Evolutionary conservation across 768 basidiomycete genomes (phyloP), one percentile per base, ranked within the genome.

Genomic region (Lentinula edodes): DNA sequence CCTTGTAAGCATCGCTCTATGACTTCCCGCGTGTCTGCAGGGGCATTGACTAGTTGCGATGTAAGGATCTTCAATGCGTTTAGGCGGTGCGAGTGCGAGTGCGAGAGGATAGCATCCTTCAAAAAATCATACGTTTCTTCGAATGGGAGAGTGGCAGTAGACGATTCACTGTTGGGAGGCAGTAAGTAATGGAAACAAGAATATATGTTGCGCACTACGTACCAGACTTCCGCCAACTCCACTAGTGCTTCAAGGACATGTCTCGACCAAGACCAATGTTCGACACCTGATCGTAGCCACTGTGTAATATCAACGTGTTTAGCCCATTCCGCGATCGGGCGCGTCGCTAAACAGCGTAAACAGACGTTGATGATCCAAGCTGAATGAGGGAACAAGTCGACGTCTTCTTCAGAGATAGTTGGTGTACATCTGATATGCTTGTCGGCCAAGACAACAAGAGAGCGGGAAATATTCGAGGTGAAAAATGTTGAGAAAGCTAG

Each of bases 1-100:
- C 88, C 91, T 62, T 88, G 85, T 23, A 94, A 70, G 68, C 90
- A 90, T 32, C 82, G 80, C 65, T 83, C 83, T 18, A 90, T 64
- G 0, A 87, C 79, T 23, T 87, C 87, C 15, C 75, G 69, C 13
- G 77, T 75, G 46, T 78, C 80, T 0, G 76, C 69, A 1, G 78
- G 71, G 0, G 75, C 67, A 38, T 78, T 68, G 5, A 89, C 74
- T 9, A 84, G 67, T 3, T 77, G 75, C 1, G 85, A 86, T 5
- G 78, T 73, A 15, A 92, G 82, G 6, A 95, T 74, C 23, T 83
- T 81, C 6, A 97, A 79, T 0, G 85, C 77, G 18, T 82, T 77
- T 1, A 88, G 75, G 12, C 96, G 86, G 5, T 91, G 75, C 1
- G 75, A 61, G 2, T 83, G 83, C 7, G 89, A 89, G 67, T 94